Evolutionary conservation across 495 filamentous ascomycete genomes (phyloP), one percentile per base, ranked within the genome.

Genomic region (Cenococcum geophilum): DNA sequence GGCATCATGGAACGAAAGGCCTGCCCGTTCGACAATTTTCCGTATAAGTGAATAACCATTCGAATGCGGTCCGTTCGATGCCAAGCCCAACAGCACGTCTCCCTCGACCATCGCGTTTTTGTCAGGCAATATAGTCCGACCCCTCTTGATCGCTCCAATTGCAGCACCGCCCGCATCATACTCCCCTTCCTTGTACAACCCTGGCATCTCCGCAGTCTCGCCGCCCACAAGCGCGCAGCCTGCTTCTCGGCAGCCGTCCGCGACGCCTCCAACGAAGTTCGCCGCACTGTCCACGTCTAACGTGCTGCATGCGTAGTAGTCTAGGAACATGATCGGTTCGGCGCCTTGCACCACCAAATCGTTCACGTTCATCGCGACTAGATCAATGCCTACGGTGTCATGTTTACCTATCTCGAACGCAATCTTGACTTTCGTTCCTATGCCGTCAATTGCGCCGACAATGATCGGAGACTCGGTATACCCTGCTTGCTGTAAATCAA

Each of bases 341-440:
- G 93, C 93, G 54, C 93, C 93, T 74, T 97, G 91, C 14, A 96
- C 93, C 48, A 97, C 85, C 0, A 97, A 80, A 74, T 97, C 93
- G 74, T 98, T 97, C 70, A 96, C 93, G 73, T 95, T 95, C 95
- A 97, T 97, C 63, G 93, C 93, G 1, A 97, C 95, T 12, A 98
- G 82, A 72, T 98, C 93, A 68, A 97, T 89, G 63, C 74, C 92
- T 12, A 97, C 91, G 5, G 90, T 95, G 74, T 89, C 84, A 76
- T 96, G 92, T 76, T 96, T 89, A 55, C 83, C 80, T 68, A 92
- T 86, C 4, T 84, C 82, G 70, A 93, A 91, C 8, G 93, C 95
- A 66, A 97, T 88, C 77, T 91, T 92, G 62, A 97, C 85, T 77
- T 97, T 97, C 32, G 93, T 98, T 43, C 93, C 93, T 18, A 98